Conservation (phyloP, 78 protist species). For the Corallochytrium limacisporum region DNA sequence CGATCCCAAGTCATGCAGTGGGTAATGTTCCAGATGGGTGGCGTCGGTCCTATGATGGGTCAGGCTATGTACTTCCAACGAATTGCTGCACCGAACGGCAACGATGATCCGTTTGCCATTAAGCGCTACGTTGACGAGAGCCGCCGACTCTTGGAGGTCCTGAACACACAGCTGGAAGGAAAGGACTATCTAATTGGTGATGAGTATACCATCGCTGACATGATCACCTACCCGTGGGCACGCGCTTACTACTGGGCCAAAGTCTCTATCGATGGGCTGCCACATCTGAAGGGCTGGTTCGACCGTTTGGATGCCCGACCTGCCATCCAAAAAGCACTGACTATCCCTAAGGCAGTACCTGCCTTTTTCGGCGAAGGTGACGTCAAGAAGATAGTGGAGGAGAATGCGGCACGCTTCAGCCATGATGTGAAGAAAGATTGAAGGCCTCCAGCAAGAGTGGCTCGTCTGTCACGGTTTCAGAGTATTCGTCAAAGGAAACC, state of each 20-base stretch:
- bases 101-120: conserved; percentile 36
- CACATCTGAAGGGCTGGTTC: background rate
- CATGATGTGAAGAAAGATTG: background rate
- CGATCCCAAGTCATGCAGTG: conserved; percentile 38
- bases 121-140: conserved; percentile 53
- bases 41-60: conserved; percentile 44
- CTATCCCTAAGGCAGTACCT: too few relatives aligned
- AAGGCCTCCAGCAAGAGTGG: background rate
- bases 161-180: conserved; percentile 36
- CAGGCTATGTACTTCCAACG: too few relatives aligned
- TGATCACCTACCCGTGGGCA: conserved; percentile 42
- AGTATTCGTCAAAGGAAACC: background rate
- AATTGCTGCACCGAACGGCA: too few relatives aligned
- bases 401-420: too few relatives aligned
- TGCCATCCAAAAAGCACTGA: too few relatives aligned
- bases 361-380: too few relatives aligned
- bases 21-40: conserved; percentile 56
- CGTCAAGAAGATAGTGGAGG: too few relatives aligned
- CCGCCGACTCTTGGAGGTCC: conserved; percentile 49
- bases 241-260: background rate
- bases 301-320: background rate
- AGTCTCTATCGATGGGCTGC: background rate
- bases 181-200: conserved; percentile 53
- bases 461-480: background rate
- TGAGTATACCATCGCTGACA: conserved; percentile 66